phyloP scores from a whole-genome alignment of 129 eudicot species.

The Smallanthus sonchifolius region DNA sequence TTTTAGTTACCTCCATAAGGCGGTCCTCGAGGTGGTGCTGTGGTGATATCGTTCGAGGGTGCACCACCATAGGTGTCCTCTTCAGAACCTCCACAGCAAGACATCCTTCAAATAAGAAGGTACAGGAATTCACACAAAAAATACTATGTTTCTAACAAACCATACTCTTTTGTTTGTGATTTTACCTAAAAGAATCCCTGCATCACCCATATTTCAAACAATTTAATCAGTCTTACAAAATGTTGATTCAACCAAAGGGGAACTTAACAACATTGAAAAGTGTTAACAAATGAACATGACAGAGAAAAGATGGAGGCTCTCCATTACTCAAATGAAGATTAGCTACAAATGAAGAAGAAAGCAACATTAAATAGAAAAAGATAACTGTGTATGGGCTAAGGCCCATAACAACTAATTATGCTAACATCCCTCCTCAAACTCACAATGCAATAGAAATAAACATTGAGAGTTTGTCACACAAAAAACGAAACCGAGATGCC shows the following conservation, averaged over 20 bases:
- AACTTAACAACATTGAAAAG: neutral
- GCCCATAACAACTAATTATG: too few relatives aligned
- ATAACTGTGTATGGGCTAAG: too few relatives aligned
- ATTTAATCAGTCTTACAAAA: slow-evolving; percentile 8
- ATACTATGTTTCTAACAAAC: slow-evolving; percentile 16
- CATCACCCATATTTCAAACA: slow-evolving; percentile 20
- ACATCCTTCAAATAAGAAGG: slow-evolving; percentile 49
- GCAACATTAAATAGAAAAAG: too few relatives aligned
- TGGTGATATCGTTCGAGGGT: slow-evolving; percentile 52
- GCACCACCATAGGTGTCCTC: slow-evolving; percentile 56
- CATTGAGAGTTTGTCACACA: too few relatives aligned
- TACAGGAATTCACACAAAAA: slow-evolving; percentile 13
- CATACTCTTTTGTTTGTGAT: slow-evolving; percentile 9
- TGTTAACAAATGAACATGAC: too few relatives aligned
- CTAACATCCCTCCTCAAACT: too few relatives aligned
- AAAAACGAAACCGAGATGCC: too few relatives aligned
- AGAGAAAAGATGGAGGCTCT: too few relatives aligned
- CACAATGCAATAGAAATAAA: too few relatives aligned
- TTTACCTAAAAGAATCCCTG: slow-evolving; percentile 18
- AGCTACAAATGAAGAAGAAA: too few relatives aligned
- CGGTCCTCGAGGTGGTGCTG: slow-evolving; percentile 60
- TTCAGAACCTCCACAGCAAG: slow-evolving; percentile 89
- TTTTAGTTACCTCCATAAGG: slow-evolving; percentile 33
- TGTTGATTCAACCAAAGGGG: slow-evolving; percentile 5
- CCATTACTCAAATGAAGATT: too few relatives aligned